These are phyloP conservation scores for Talaromyces pinophilus DNA, from an alignment of 2,329 filamentous ascomycete species.

Conservation along the genomic window DNA sequence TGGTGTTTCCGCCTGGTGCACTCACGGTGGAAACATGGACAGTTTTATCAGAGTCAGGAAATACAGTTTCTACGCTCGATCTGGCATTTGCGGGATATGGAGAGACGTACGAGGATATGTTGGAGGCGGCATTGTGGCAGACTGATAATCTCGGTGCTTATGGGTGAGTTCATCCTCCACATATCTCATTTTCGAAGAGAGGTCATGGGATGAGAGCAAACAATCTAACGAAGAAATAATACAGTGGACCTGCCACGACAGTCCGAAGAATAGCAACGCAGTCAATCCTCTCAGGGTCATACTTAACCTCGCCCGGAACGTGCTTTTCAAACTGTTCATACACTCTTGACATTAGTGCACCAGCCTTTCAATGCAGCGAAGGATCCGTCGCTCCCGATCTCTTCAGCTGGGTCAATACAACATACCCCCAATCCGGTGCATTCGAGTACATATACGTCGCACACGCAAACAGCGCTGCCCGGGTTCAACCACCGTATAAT, in stretches of 20 bases:
- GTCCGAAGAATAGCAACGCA: conserved; percentile 11
- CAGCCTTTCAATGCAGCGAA: conserved; percentile 15
- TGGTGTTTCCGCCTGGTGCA: conserved; percentile 17
- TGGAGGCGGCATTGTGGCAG: conserved; percentile 3
- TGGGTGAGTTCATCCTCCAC: neutral
- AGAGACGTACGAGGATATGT: conserved; percentile 3
- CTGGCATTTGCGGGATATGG: neutral
- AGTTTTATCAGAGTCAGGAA: neutral
- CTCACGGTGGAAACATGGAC: conserved; percentile 10
- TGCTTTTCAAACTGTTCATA: conserved; percentile 17
- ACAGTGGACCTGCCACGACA: conserved; percentile 2
- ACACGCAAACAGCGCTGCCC: neutral
- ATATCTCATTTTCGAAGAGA: no score
- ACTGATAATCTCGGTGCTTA: conserved; percentile 18
- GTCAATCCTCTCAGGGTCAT: conserved; percentile 14
- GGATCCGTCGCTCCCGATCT: conserved; percentile 9
- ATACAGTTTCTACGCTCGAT: neutral
- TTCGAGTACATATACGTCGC: conserved; percentile 12
- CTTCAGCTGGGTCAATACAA: conserved; percentile 11
- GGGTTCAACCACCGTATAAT: neutral
- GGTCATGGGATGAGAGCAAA: neutral
- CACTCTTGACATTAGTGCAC: conserved; percentile 4
- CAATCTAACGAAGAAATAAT: neutral
- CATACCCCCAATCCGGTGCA: conserved; percentile 7
- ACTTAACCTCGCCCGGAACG: neutral